Evolutionary conservation across 2,329 filamentous ascomycete genomes (phyloP).

Genomic region (Diaporthe australafricana): DNA sequence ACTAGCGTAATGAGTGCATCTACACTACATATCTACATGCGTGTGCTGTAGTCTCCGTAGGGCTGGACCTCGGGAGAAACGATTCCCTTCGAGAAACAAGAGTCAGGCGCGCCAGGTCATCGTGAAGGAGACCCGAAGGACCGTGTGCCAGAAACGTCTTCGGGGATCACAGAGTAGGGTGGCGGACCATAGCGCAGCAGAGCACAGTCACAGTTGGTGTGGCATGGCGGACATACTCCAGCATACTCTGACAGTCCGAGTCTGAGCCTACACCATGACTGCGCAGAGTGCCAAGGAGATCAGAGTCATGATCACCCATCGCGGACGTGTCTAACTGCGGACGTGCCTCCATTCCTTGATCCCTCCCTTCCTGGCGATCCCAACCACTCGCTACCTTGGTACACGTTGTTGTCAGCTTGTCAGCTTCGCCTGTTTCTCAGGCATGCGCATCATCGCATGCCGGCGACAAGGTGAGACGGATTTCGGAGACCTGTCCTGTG

Average conservation of each 20-base stretch:
- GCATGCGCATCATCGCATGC: not conserved
- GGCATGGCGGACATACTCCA: conserved; percentile 8
- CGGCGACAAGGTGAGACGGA: conserved; percentile 20
- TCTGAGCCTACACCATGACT: not conserved
- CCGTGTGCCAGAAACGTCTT: not conserved
- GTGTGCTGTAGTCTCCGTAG: not conserved
- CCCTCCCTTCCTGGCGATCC: conserved; percentile 21
- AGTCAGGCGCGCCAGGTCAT: not conserved
- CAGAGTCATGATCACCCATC: conserved; percentile 25
- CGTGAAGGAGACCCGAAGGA: not conserved
- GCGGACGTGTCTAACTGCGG: not conserved
- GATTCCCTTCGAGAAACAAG: not conserved
- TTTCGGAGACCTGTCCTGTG: conserved; percentile 11
- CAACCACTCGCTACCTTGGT: not conserved
- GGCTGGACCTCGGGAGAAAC: not conserved
- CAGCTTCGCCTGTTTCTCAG: not conserved
- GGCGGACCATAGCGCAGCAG: conserved; percentile 7
- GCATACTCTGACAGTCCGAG: conserved; percentile 12
- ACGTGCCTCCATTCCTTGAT: not conserved
- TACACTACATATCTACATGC: not conserved
- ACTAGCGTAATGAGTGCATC: not conserved
- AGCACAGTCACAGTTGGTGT: not conserved
- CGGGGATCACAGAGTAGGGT: conserved; percentile 21
- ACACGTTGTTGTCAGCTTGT: not conserved
- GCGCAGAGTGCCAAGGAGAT: not conserved